Evolutionary conservation across 1,284 basidiomycete genomes (phyloP).

Genomic region (Ganoderma multipileum): DNA sequence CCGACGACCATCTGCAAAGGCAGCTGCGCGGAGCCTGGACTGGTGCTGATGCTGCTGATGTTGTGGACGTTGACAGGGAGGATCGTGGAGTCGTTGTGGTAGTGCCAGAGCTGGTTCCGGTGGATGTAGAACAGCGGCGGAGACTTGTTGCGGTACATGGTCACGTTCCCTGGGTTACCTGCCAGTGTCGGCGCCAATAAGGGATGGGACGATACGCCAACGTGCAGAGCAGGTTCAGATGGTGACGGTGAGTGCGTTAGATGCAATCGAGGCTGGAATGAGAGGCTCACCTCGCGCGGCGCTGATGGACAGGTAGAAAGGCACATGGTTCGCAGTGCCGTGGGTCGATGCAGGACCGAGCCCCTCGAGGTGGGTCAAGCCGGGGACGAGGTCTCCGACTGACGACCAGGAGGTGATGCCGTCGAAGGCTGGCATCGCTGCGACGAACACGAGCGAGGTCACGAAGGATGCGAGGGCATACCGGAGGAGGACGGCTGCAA

Average conservation of each 20-base stretch:
- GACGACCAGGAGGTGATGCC: constrained; percentile 46
- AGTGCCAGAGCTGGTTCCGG: constrained; percentile 57
- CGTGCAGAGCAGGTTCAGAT: constrained; percentile 1
- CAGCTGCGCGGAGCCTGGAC: constrained; percentile 40
- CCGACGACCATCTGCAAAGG: constrained; percentile 56
- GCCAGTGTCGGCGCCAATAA: neutral
- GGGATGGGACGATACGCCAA: neutral
- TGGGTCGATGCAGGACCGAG: constrained; percentile 39
- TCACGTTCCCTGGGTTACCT: constrained; percentile 42
- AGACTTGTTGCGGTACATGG: constrained; percentile 36
- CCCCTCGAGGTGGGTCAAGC: constrained; percentile 54
- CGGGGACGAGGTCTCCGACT: constrained; percentile 58
- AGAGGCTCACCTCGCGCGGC: constrained; percentile 32
- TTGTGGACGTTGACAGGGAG: constrained; percentile 62
- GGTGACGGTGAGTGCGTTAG: constrained; percentile 5
- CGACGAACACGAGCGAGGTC: constrained; percentile 33
- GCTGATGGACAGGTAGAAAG: constrained; percentile 47
- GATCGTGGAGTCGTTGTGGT: constrained; percentile 61
- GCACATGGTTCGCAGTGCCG: constrained; percentile 25
- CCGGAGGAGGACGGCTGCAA: constrained; percentile 30
- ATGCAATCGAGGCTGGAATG: constrained; percentile 10
- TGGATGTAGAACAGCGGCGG: constrained; percentile 63
- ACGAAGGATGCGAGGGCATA: constrained; percentile 33
- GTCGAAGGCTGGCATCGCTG: constrained; percentile 56
- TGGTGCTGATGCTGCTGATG: constrained; percentile 41